phyloP scores from a whole-genome alignment of 768 basidiomycete species.

The Tulasnella sp. region DNA sequence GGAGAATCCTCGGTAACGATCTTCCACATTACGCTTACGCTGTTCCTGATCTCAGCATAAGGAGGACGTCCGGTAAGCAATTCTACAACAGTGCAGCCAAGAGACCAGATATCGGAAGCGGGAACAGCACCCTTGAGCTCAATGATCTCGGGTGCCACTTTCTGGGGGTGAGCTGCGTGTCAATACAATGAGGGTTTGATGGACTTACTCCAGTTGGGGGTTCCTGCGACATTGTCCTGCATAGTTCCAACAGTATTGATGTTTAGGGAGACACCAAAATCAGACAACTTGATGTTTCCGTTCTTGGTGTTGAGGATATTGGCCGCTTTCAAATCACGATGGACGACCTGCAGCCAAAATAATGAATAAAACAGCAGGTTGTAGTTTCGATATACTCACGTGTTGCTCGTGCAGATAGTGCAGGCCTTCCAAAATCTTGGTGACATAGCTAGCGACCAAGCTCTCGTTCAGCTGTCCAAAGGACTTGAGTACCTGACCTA shows the following conservation, averaged over 20 bases:
- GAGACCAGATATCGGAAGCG: conserved; percentile 90
- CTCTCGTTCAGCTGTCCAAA: conserved; percentile 90
- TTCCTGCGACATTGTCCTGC: conserved; percentile 73
- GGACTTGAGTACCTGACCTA: conserved; percentile 82
- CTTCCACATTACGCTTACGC: conserved; percentile 94
- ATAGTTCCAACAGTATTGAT: conserved; percentile 71
- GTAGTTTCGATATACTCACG: conserved; percentile 19
- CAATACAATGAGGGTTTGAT: not conserved
- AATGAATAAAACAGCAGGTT: not conserved
- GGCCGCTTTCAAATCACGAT: conserved; percentile 96
- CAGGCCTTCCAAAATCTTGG: conserved; percentile 92
- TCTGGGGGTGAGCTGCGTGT: not conserved
- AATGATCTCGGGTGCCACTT: conserved; percentile 94
- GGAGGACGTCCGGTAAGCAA: conserved; percentile 85
- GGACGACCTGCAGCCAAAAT: conserved; percentile 57
- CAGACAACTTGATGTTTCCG: conserved; percentile 91
- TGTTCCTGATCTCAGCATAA: conserved; percentile 77
- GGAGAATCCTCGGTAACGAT: conserved; percentile 92
- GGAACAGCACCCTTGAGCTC: conserved; percentile 87
- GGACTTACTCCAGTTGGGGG: conserved; percentile 80
- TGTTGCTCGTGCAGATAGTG: conserved; percentile 75
- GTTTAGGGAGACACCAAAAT: conserved; percentile 96
- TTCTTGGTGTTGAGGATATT: conserved; percentile 99
- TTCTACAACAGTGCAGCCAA: conserved; percentile 91
- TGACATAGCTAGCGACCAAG: conserved; percentile 83